A percentile compares a stretch with the other conserved stretches of the same genome.
phyloP scores from a whole-genome alignment of 2,329 filamentous ascomycete genomes.

The Colletotrichum acutatum region DNA sequence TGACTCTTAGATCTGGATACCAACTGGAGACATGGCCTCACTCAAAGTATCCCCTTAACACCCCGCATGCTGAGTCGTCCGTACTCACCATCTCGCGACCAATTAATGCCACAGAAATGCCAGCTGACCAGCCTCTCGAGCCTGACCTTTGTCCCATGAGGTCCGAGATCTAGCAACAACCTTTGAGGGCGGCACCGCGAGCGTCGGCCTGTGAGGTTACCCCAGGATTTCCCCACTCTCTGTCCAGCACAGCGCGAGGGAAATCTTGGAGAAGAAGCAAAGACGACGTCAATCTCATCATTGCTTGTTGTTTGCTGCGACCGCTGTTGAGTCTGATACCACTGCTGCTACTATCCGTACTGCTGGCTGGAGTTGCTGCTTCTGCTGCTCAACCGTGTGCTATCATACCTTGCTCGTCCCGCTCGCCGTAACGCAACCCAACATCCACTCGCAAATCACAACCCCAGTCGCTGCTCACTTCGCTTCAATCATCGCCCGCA shows the following conservation, averaged over 20 bases:
- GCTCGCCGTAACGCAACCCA: neutral
- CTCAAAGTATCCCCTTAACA: constrained; percentile 19
- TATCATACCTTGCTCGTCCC: neutral
- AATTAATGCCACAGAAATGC: constrained; percentile 24
- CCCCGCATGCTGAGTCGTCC: neutral
- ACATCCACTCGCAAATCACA: constrained; percentile 5
- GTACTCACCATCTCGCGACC: constrained; percentile 1
- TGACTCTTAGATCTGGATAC: neutral
- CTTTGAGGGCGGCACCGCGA: constrained; percentile 8
- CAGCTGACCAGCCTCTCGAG: constrained; percentile 17
- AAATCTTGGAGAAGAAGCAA: constrained; percentile 22
- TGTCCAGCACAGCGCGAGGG: neutral
- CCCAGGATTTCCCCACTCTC: constrained; percentile 34
- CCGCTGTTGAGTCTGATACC: neutral
- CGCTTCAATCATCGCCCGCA: constrained; percentile 11
- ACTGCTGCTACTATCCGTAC: neutral
- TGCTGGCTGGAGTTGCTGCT: neutral
- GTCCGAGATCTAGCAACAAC: constrained; percentile 12
- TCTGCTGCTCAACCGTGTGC: neutral
- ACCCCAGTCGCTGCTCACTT: neutral
- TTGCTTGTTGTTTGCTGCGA: neutral
- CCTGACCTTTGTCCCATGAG: neutral
- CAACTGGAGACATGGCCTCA: neutral
- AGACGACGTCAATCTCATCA: constrained; percentile 25
- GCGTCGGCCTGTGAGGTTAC: constrained; percentile 18